phyloP scores from a whole-genome alignment of 2,329 filamentous ascomycete species.

The Fusarium subtropicale region DNA sequence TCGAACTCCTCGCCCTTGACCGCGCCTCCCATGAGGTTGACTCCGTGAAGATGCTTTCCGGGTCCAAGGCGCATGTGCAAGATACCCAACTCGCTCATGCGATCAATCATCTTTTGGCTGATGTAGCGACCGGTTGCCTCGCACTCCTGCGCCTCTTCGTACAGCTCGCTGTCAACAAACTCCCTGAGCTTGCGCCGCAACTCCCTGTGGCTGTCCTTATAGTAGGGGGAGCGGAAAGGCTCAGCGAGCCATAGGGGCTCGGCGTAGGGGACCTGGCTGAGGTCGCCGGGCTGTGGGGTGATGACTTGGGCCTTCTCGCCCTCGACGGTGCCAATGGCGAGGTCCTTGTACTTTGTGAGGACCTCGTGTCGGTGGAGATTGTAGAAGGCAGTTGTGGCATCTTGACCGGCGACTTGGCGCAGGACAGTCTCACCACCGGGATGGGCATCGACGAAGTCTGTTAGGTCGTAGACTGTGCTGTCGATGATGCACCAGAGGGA shows the following conservation, averaged over 20 bases:
- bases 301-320: constrained; percentile 82
- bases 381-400: constrained; percentile 87
- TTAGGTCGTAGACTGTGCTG: constrained; percentile 86
- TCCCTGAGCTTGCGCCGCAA: constrained; percentile 76
- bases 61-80: constrained; percentile 87
- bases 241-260: constrained; percentile 86
- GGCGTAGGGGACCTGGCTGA: constrained; percentile 83
- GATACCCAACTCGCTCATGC: constrained; percentile 79
- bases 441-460: constrained; percentile 86
- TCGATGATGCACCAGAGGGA: constrained; percentile 88
- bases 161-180: constrained; percentile 78
- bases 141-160: constrained; percentile 79
- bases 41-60: constrained; percentile 82
- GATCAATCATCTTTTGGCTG: constrained; percentile 77
- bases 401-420: constrained; percentile 81
- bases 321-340: constrained; percentile 80
- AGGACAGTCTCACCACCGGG: constrained; percentile 85
- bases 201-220: constrained; percentile 76
- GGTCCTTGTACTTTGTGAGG: constrained; percentile 79
- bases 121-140: constrained; percentile 81
- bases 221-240: constrained; percentile 83
- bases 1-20: constrained; percentile 85
- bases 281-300: constrained; percentile 74
- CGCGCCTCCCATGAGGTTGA: constrained; percentile 74
- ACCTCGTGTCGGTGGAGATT: constrained; percentile 93